Base-by-base conservation (phyloP, 345 rosid genomes). In the Salix dunnii region DNA sequence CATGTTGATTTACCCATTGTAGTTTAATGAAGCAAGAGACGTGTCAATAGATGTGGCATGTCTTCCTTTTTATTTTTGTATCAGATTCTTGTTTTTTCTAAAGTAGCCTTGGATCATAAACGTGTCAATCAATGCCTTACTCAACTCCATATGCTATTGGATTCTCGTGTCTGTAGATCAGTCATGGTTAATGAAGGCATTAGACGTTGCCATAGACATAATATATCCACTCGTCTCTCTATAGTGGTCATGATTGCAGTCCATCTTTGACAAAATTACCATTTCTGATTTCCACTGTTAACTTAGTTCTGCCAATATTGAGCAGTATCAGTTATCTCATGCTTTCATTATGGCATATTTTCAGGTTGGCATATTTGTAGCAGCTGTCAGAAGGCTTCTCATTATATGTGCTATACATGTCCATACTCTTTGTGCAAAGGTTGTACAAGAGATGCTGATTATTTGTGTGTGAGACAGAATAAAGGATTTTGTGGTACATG, bases 311-410 rank as follows among this genome's bases (percentile, higher is more conserved):
- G 2, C 18, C 49, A 46, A 13, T 46, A 12, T 46, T 46, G 18
- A 46, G 49, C 17, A 17, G 14, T 53, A n/a, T 38, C 5, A 5
- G 3, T 58, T 72, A 7, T 49, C 65, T 67, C 42, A 55, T 67
- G 33, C 49, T 74, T 25, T 71, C 35, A 53, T 46, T 30, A 17
- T 71, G 61, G 66, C 65, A 49, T 69, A 27, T 63, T 83, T 82
- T 84, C 91, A 96, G 99, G 98, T 63, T 96, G 99, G 99, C 99
- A 96, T 84, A 90, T 93, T 73, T 96, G 99, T 73, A 87, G 91
- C 85, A 83, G 82, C 61, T 96, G 99, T 83, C 91, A 86, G 86
- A 96, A 88, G 78, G 83, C 91, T 79, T 89, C 98, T 17, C 79
- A 88, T 87, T 90, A 86, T 82, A 86, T 92, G 97, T 96, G 99